Base-by-base conservation (phyloP, 768 basidiomycete genomes). In the Mycena capillaripes region DNA sequence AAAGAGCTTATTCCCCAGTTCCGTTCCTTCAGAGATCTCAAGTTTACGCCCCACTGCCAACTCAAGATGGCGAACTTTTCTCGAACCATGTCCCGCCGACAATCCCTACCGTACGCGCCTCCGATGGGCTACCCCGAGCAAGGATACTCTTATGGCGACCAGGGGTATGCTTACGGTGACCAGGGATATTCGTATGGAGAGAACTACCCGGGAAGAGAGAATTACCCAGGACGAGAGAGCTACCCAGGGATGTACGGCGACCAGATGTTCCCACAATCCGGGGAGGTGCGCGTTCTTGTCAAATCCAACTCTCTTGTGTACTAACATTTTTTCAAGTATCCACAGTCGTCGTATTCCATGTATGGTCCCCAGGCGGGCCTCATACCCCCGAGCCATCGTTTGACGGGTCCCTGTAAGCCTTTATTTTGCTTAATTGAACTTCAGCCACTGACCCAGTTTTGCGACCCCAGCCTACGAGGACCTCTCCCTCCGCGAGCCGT, bases 391-490 rank as follows among this genome's bases (percentile, higher is more conserved):
- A 81, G 78, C 53, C 85, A 83, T 73, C 84, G 83, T 36, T 73
- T 88, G 30, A 82, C 84, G 58, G 82, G 82, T 62, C 79, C 84
- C 77, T 82, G 89, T 89, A 73, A 74, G 83, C 69, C 25, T 29
- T 5, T 14, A n/a, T 16, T 40, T 75, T 60, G 55, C 3, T 34
- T 19, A 4, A 17, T 10, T 38, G 53, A 27, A 1, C 56, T 60
- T 65, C 42, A 53, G 50, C 67, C 59, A 48, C 72, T 25, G 32
- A 63, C 27, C 19, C 10, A 38, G 1, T 38, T 55, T 38, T 25
- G 50, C 4, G 16, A 38, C 30, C 29, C 16, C 70, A 90, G 88
- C 88, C 25, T 91, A 90, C 78, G 91, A 92, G 68, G 89, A 91
- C 29, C 62, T 67, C 30, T 48, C 59, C 72, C 74, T 86, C 50